phyloP scores from a whole-genome alignment of 2,329 filamentous ascomycete species.

The Colletotrichum phormii region DNA sequence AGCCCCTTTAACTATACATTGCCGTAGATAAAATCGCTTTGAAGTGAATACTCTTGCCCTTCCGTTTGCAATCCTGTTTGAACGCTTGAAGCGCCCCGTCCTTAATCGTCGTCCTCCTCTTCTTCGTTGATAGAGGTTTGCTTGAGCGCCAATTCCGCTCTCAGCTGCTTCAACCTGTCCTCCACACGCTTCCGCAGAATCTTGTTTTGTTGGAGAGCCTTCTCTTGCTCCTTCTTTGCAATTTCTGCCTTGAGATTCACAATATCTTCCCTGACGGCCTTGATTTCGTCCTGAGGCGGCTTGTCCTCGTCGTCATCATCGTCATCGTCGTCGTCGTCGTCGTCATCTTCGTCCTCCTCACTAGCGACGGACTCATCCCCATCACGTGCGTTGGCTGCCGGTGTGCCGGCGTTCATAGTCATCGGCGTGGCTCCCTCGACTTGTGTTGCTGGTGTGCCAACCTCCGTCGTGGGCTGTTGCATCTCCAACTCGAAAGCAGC shows the following conservation, averaged over 20 bases:
- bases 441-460: slow-evolving; percentile 55
- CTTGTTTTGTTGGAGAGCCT: slow-evolving; percentile 56
- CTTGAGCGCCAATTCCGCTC: slow-evolving; percentile 58
- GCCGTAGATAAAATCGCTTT: background rate
- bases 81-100: background rate
- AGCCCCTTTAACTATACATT: slow-evolving; percentile 15
- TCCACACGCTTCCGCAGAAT: slow-evolving; percentile 64
- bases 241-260: slow-evolving; percentile 64
- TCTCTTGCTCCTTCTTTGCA: slow-evolving; percentile 55
- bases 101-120: slow-evolving; percentile 41
- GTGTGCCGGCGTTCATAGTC: slow-evolving; percentile 55
- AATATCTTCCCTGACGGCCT: slow-evolving; percentile 67
- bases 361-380: slow-evolving; percentile 59
- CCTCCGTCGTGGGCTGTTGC: slow-evolving; percentile 50
- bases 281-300: slow-evolving; percentile 60
- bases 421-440: slow-evolving; percentile 59
- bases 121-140: slow-evolving; percentile 53
- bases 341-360: slow-evolving; percentile 61
- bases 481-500: slow-evolving; percentile 62
- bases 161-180: slow-evolving; percentile 60
- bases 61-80: background rate
- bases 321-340: slow-evolving; percentile 64
- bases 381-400: slow-evolving; percentile 55
- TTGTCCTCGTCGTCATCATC: slow-evolving; percentile 61
- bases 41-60: background rate